phyloP scores from a whole-genome alignment of 2,329 filamentous ascomycete species.

The Thelonectria olida region DNA sequence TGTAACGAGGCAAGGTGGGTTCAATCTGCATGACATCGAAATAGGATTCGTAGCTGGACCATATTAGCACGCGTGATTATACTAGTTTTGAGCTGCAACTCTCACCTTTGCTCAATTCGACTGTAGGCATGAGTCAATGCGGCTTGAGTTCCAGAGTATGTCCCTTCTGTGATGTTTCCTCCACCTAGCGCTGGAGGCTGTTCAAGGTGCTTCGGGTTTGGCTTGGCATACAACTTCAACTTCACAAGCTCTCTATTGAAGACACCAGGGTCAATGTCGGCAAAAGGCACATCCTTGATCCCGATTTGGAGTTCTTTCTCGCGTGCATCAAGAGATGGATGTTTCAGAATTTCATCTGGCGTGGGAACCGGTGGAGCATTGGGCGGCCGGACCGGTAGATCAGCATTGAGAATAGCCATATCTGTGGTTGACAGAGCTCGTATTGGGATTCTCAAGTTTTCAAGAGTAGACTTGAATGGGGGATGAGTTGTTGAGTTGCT shows the following conservation, averaged over 20 bases:
- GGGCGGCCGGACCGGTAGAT: slow-evolving; percentile 15
- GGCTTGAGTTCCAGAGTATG: slow-evolving; percentile 46
- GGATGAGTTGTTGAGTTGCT: background rate
- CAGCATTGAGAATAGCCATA: slow-evolving; percentile 6
- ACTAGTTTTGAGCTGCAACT: background rate
- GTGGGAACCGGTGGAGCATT: background rate
- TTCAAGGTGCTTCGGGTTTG: slow-evolving; percentile 35
- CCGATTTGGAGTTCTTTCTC: slow-evolving; percentile 35
- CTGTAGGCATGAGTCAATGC: slow-evolving; percentile 47
- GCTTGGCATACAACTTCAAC: slow-evolving; percentile 38
- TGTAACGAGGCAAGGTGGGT: slow-evolving; percentile 43
- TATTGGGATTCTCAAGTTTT: background rate
- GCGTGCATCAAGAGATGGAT: slow-evolving; percentile 37
- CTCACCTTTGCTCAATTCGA: slow-evolving; percentile 47
- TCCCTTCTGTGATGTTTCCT: slow-evolving; percentile 44
- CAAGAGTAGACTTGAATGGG: background rate
- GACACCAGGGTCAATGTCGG: slow-evolving; percentile 47
- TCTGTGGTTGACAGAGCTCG: background rate
- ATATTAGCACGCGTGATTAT: background rate
- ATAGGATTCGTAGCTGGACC: slow-evolving; percentile 44
- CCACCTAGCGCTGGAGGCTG: slow-evolving; percentile 34
- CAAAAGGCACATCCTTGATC: slow-evolving; percentile 40
- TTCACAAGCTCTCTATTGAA: slow-evolving; percentile 45
- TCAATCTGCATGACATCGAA: slow-evolving; percentile 47
- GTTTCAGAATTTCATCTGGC: slow-evolving; percentile 38